Evolutionary conservation across 2,329 filamentous ascomycete species (phyloP), one percentile per base, ranked within the genome.

Genomic region (Capronia coronata): DNA sequence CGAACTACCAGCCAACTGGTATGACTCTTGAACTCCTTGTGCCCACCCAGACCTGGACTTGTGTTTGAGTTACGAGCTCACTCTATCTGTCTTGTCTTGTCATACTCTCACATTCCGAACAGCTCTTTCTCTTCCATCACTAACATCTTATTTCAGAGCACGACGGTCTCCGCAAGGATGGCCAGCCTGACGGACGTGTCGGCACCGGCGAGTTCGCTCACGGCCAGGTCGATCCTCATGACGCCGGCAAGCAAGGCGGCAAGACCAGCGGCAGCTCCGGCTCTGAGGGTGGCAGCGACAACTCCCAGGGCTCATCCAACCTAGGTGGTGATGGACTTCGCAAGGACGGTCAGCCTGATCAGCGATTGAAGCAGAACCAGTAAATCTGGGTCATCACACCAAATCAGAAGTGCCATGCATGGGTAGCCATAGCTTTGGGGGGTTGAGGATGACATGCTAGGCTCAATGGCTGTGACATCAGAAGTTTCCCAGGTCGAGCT

Each of bases 81-180:
- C n/a, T n/a, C n/a, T n/a, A n/a, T n/a, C n/a, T n/a, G n/a, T n/a
- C n/a, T n/a, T n/a, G n/a, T n/a, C n/a, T n/a, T 2, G 19, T 35
- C 2, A 1, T 4, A 22, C 22, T 25, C 5, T 18, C 25, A 45
- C 45, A 9, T 32, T n/a, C 6, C 45, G 41, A 34, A 48, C 25
- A 27, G 5, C 25, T 23, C 11, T 18, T 35, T 8, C 2, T 38
- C 21, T 11, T 25, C n/a, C n/a, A n/a, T n/a, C n/a, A n/a, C n/a
- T n/a, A n/a, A n/a, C n/a, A n/a, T n/a, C n/a, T n/a, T n/a, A n/a
- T n/a, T n/a, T n/a, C n/a, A 56, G 57, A 59, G 22, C 47, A 59
- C 50, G 57, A 59, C 46, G 57, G 57, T 30, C 57, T 58, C 50
- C 49, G 55, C 52, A 52, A 59, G 46, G 57, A 58, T 43, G 55